phyloP scores from a whole-genome alignment of 306 rosid species.

The Sophora flavescens region DNA sequence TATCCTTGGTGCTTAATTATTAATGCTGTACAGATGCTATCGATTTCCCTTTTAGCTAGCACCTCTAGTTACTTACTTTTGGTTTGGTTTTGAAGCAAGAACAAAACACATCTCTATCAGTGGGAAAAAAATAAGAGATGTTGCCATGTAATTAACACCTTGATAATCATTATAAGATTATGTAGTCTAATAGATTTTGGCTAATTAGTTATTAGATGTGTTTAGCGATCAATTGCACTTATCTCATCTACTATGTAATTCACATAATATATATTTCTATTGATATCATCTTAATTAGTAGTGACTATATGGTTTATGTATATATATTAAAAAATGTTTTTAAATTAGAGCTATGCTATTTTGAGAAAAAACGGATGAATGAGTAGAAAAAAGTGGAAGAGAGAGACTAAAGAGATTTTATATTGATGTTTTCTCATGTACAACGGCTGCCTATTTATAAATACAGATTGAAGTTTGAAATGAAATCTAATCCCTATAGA shows the following conservation, averaged over 20 bases:
- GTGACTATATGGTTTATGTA: background rate
- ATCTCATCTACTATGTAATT: background rate
- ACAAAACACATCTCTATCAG: background rate
- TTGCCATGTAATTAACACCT: constrained; percentile 5
- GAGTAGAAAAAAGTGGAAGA: too few relatives aligned
- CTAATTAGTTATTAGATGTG: background rate
- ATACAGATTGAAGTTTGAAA: too few relatives aligned
- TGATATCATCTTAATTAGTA: background rate
- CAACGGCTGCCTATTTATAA: too few relatives aligned
- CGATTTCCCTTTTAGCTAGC: constrained; percentile 14
- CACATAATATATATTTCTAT: background rate
- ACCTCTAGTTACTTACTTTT: constrained; percentile 20
- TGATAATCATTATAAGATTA: background rate
- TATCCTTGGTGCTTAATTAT: background rate
- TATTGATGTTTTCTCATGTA: too few relatives aligned
- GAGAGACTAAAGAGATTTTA: too few relatives aligned
- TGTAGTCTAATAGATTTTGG: background rate
- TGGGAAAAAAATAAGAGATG: background rate
- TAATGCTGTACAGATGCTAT: constrained; percentile 12
- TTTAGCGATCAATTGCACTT: background rate
- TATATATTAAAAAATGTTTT: too few relatives aligned
- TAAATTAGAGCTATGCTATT: too few relatives aligned
- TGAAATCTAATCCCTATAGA: too few relatives aligned
- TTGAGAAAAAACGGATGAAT: too few relatives aligned
- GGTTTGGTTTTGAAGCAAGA: background rate